A percentile compares a stretch with the other conserved stretches of the same genome.
These are phyloP conservation scores for Hyphochytrium catenoides DNA, from an alignment of 352 stramenopile genomes.

Conservation along the genomic window DNA sequence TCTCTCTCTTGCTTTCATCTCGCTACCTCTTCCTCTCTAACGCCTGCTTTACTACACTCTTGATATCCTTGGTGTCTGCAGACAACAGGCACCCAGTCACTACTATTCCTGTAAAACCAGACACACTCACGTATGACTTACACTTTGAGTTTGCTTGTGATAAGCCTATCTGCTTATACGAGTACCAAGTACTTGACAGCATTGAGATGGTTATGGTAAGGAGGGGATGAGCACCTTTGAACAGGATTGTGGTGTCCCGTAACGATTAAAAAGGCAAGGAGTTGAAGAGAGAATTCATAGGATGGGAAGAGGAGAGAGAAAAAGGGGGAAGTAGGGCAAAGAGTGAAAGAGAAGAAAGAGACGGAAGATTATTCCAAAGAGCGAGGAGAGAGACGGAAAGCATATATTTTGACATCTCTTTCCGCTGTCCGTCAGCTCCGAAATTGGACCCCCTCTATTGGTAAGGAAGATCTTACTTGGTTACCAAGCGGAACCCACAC, in stretches of 20 bases:
- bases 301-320: too few species aligned
- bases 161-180: conserved; percentile 61
- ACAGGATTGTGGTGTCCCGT: too few species aligned
- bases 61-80: neutral
- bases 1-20: neutral
- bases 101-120: conserved; percentile 21
- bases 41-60: neutral
- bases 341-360: too few species aligned
- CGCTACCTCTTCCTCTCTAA: too few species aligned
- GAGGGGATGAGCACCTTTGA: conserved; percentile 15
- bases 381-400: conserved; percentile 15
- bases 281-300: too few species aligned
- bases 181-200: conserved; percentile 70
- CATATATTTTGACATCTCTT: conserved; percentile 28
- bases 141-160: conserved; percentile 67
- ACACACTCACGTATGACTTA: conserved; percentile 27
- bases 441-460: conserved; percentile 32
- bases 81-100: conserved; percentile 21
- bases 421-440: conserved; percentile 24
- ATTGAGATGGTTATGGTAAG: conserved; percentile 48
- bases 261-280: too few species aligned
- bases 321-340: too few species aligned
- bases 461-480: conserved; percentile 15
- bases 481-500: conserved; percentile 64
- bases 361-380: too few species aligned